A percentile compares a stretch with the other conserved stretches of the same genome.
Evolutionary conservation across 2,329 filamentous ascomycete species (phyloP).

Genomic region (Sclerotinia borealis): DNA sequence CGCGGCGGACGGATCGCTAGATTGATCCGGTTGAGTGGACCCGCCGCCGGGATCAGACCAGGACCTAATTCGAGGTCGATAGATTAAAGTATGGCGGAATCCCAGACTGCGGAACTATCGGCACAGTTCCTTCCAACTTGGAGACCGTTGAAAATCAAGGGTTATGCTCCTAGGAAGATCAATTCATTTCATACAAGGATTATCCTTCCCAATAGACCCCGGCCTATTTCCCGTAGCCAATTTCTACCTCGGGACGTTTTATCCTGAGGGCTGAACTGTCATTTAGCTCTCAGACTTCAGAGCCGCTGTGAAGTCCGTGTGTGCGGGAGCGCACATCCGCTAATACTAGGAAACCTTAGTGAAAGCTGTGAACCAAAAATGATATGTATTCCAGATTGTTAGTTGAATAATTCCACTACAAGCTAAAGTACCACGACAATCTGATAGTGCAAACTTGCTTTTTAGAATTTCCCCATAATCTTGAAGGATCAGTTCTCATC

Average conservation of each 20-base stretch:
- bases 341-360: neutral
- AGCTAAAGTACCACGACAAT: no score
- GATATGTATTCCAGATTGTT: neutral
- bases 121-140: neutral
- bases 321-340: neutral
- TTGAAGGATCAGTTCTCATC: no score
- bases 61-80: neutral
- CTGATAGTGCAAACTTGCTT: no score
- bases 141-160: neutral
- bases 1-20: neutral
- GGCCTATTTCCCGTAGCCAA: neutral
- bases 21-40: neutral
- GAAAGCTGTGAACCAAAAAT: neutral
- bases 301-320: no score
- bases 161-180: neutral
- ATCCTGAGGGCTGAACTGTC: neutral
- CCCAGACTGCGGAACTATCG: no score
- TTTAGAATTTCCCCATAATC: no score
- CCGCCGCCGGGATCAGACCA: neutral
- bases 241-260: neutral
- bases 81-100: no score
- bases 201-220: neutral
- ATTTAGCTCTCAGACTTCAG: neutral
- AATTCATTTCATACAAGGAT: neutral
- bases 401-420: no score